A percentile compares a stretch with the other conserved stretches of the same genome.
phyloP scores from a whole-genome alignment of 306 rosid species.

The Trifolium subterraneum region DNA sequence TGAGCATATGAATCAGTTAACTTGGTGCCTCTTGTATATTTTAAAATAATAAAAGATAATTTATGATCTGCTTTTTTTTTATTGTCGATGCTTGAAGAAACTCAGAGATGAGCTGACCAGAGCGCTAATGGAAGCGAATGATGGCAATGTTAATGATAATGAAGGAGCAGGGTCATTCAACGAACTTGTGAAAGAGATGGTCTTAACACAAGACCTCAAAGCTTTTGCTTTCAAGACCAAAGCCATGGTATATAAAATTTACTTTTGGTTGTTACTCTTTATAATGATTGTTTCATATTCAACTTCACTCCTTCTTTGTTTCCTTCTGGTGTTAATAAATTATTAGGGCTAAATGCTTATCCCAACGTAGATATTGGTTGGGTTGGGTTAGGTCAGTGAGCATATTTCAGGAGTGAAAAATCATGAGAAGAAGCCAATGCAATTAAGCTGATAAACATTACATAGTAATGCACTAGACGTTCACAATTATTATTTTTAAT shows the following conservation, averaged over 20 bases:
- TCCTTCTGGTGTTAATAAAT: constrained; percentile 8
- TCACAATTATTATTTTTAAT: background rate
- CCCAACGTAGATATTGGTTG: too few relatives aligned
- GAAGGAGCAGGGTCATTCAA: constrained; percentile 75
- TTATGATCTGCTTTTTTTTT: constrained; percentile 33
- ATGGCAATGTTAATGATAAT: constrained; percentile 51
- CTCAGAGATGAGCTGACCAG: constrained; percentile 81
- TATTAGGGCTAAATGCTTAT: too few relatives aligned
- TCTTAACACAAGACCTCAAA: constrained; percentile 66
- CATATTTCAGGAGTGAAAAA: background rate
- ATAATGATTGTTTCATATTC: constrained; percentile 9
- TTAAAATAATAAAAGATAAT: background rate
- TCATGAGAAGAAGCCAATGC: background rate
- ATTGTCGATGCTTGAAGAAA: constrained; percentile 51
- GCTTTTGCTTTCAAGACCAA: constrained; percentile 88
- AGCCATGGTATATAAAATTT: constrained; percentile 68
- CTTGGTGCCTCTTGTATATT: background rate
- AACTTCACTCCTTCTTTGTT: background rate
- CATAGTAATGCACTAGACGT: background rate
- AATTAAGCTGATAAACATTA: background rate
- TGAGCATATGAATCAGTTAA: constrained; percentile 20
- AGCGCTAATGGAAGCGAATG: constrained; percentile 71
- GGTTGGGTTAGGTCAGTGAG: background rate
- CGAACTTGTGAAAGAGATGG: constrained; percentile 78
- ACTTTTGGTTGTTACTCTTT: constrained; percentile 19